phyloP scores from a whole-genome alignment of 192 early-diverging fungal genomes.

The Gonapodya sp. region DNA sequence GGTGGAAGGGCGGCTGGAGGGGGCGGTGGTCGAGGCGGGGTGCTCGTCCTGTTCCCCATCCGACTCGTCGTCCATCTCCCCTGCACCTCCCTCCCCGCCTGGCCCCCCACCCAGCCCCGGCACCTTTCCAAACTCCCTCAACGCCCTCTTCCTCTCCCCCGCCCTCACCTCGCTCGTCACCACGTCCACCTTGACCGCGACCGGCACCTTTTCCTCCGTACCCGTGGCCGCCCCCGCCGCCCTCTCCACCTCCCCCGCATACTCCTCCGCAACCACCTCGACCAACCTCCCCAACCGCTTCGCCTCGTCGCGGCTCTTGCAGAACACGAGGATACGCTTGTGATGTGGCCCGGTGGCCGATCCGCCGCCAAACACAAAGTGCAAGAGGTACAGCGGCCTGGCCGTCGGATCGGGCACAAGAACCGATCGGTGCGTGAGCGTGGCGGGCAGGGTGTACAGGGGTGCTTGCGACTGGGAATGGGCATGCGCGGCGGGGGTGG shows the following conservation, averaged over 20 bases:
- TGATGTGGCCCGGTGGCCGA: slow-evolving; percentile 39
- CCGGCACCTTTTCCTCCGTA: neutral
- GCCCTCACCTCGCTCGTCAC: neutral
- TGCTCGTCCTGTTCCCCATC: too few species aligned
- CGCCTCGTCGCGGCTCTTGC: slow-evolving; percentile 82
- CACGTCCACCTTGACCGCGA: neutral
- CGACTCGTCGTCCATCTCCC: too few species aligned
- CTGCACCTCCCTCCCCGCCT: too few species aligned
- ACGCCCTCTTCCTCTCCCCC: neutral
- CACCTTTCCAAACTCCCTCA: neutral
- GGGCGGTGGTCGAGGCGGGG: too few species aligned
- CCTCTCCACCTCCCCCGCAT: slow-evolving; percentile 11
- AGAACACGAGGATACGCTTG: slow-evolving; percentile 61
- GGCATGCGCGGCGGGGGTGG: slow-evolving; percentile 12
- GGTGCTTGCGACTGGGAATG: neutral
- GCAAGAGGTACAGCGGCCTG: slow-evolving; percentile 79
- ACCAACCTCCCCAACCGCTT: slow-evolving; percentile 68
- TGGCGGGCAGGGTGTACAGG: slow-evolving; percentile 33
- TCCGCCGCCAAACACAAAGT: slow-evolving; percentile 58
- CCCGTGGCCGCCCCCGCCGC: neutral
- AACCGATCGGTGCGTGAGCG: slow-evolving; percentile 60
- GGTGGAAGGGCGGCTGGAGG: too few species aligned
- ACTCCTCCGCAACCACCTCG: slow-evolving; percentile 40
- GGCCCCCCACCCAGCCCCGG: neutral
- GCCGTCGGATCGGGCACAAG: slow-evolving; percentile 48